A percentile compares a stretch with the other conserved stretches of the same genome.
These are phyloP conservation scores for Populus tremula DNA, from an alignment of 345 rosid genomes.

Conservation along the genomic window DNA sequence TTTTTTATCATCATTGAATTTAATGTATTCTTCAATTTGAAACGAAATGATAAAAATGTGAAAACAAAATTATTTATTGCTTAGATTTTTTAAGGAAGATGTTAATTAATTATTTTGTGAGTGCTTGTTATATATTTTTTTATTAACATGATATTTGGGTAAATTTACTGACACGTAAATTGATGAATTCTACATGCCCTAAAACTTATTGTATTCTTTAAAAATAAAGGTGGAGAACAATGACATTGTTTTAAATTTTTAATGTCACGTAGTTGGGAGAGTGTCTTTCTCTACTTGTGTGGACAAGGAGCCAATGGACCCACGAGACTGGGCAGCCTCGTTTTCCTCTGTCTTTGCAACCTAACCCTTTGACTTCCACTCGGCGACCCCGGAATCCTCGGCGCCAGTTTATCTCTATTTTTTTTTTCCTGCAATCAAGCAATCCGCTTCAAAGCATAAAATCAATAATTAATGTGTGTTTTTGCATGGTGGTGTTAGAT, in stretches of 20 bases:
- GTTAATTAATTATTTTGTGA: too few species aligned
- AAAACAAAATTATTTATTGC: too few species aligned
- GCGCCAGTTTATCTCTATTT: slow-evolving; percentile 33
- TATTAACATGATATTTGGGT: background rate
- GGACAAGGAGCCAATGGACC: slow-evolving; percentile 14
- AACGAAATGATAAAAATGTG: too few species aligned
- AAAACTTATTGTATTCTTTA: too few species aligned
- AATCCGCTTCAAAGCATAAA: background rate
- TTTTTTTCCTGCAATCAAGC: background rate
- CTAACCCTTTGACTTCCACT: slow-evolving; percentile 41
- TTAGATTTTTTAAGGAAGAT: too few species aligned
- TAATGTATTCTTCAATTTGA: too few species aligned
- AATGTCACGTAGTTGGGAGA: slow-evolving; percentile 17
- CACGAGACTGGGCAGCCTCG: background rate
- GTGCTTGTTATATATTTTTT: too few species aligned
- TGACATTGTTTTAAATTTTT: background rate
- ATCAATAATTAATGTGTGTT: background rate
- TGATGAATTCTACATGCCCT: too few species aligned
- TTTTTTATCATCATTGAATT: too few species aligned
- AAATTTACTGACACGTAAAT: too few species aligned
- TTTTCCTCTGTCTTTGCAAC: slow-evolving; percentile 9
- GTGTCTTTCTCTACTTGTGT: background rate
- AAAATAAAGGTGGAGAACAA: background rate
- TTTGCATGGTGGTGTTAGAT: too few species aligned
- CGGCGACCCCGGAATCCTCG: slow-evolving; percentile 38